Percentiles rank a stretch among this genome's conserved stretches.
phyloP scores from a whole-genome alignment of 2,329 filamentous ascomycete species.

The Trichophyton verrucosum region DNA sequence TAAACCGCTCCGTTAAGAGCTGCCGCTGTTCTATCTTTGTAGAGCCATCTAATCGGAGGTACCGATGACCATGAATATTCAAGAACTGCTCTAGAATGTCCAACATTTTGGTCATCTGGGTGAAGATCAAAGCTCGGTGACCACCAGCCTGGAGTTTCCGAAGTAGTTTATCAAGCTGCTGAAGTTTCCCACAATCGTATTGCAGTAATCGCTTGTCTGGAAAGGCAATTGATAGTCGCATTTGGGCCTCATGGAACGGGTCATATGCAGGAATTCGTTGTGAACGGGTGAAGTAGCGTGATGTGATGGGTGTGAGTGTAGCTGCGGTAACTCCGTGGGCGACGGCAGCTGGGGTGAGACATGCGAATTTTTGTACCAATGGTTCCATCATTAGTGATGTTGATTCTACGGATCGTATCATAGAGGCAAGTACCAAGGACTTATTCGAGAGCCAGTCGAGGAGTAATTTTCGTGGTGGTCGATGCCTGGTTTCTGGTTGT shows the following conservation, averaged over 20 bases:
- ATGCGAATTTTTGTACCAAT: constrained; percentile 76
- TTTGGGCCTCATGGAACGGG: constrained; percentile 86
- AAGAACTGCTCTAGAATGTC: constrained; percentile 96
- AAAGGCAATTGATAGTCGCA: constrained; percentile 88
- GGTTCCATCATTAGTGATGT: constrained; percentile 61
- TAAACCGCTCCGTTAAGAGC: constrained; percentile 92
- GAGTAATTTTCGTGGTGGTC: constrained; percentile 49
- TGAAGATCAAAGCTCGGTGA: constrained; percentile 93
- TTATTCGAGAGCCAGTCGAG: constrained; percentile 65
- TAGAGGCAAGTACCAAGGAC: constrained; percentile 40
- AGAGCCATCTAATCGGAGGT: constrained; percentile 87
- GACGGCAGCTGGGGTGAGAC: constrained; percentile 78
- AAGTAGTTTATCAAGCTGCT: constrained; percentile 73
- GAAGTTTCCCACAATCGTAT: constrained; percentile 94
- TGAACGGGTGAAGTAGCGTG: constrained; percentile 31
- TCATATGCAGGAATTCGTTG: constrained; percentile 51
- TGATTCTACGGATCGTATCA: constrained; percentile 63
- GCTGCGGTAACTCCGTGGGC: constrained; percentile 63
- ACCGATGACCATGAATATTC: constrained; percentile 95
- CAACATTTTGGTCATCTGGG: constrained; percentile 97
- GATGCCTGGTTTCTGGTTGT: constrained; percentile 48
- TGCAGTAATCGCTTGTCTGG: constrained; percentile 92
- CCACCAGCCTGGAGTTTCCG: constrained; percentile 78
- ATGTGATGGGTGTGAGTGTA: constrained; percentile 51
- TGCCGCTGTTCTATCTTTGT: constrained; percentile 94